Evolutionary conservation across 23 red algal genomes (phyloP).

Genomic region (Gracilariopsis chorda): DNA sequence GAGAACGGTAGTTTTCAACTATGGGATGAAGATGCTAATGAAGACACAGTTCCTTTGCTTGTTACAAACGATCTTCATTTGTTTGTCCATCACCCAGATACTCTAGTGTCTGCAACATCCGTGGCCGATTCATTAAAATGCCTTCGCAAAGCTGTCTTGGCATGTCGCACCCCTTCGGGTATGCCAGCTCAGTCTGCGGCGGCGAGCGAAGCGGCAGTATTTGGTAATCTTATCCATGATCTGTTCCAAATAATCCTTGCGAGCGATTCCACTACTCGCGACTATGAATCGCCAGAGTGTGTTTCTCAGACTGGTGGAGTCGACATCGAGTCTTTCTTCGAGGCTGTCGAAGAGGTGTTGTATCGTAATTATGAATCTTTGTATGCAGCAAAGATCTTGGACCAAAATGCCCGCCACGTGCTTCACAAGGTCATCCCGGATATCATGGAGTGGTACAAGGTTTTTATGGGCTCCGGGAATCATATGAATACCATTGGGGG

Average conservation of each 20-base stretch:
- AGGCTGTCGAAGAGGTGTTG: slow-evolving; percentile 42
- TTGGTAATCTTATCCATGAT: slow-evolving; percentile 74
- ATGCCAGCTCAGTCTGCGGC: not conserved
- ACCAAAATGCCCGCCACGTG: slow-evolving; percentile 13
- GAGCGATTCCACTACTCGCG: not conserved
- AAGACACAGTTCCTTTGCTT: not conserved
- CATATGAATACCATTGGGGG: not conserved
- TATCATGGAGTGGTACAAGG: slow-evolving; percentile 58
- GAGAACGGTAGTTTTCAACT: not conserved
- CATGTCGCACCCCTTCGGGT: slow-evolving; percentile 28
- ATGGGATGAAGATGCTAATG: not conserved
- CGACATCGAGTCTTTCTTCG: slow-evolving; percentile 1
- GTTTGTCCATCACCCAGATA: slow-evolving; percentile 75
- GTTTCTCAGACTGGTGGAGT: slow-evolving; percentile 23
- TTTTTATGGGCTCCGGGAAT: not conserved
- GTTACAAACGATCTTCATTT: slow-evolving; percentile 58
- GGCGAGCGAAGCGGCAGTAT: slow-evolving; percentile 54
- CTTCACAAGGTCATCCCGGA: slow-evolving; percentile 53
- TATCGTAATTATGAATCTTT: slow-evolving; percentile 33
- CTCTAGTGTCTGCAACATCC: slow-evolving; percentile 66
- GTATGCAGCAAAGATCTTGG: slow-evolving; percentile 20
- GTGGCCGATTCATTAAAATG: slow-evolving; percentile 76
- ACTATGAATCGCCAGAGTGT: not conserved
- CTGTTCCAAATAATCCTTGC: slow-evolving; percentile 59
- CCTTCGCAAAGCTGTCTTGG: slow-evolving; percentile 62